Evolutionary conservation across 2,329 filamentous ascomycete species (phyloP).

Genomic region (Fusarium sp.): DNA sequence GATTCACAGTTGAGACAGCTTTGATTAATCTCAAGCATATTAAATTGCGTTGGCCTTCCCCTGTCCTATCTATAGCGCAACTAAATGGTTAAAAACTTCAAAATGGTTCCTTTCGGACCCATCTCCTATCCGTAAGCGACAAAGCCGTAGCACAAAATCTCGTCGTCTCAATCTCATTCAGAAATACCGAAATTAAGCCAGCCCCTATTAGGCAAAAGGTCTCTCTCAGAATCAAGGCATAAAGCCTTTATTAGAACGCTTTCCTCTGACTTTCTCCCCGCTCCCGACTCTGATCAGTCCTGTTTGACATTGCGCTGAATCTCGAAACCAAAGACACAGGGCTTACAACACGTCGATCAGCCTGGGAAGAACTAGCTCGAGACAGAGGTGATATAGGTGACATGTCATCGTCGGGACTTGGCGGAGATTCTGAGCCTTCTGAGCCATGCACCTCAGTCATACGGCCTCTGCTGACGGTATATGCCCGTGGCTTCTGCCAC

Average conservation of each 20-base stretch:
- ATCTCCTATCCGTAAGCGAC: not conserved
- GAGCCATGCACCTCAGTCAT: constrained; percentile 10
- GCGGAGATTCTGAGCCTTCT: not conserved
- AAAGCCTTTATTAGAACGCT: not conserved
- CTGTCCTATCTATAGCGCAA: not conserved
- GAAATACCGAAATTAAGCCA: constrained; percentile 18
- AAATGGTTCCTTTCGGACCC: not conserved
- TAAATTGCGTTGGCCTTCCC: not conserved
- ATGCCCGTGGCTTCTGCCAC: constrained; percentile 37
- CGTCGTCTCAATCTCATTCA: constrained; percentile 5
- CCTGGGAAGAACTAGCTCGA: not conserved
- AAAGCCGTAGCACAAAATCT: constrained; percentile 12
- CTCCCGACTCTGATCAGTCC: not conserved
- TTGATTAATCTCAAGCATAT: not conserved
- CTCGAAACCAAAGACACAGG: constrained; percentile 14
- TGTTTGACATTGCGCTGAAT: constrained; percentile 16
- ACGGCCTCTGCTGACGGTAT: constrained; percentile 23
- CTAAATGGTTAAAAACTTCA: not conserved
- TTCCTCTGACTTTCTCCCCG: not conserved
- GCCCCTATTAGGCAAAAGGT: not conserved
- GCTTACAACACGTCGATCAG: not conserved
- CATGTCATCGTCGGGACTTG: not conserved
- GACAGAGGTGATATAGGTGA: constrained; percentile 18
- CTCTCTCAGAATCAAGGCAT: not conserved
- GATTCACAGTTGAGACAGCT: not conserved